Evolutionary conservation across 371 early-diverging fungal genomes (phyloP), one percentile per base, ranked within the genome.

Genomic region (Mortierella sp.): DNA sequence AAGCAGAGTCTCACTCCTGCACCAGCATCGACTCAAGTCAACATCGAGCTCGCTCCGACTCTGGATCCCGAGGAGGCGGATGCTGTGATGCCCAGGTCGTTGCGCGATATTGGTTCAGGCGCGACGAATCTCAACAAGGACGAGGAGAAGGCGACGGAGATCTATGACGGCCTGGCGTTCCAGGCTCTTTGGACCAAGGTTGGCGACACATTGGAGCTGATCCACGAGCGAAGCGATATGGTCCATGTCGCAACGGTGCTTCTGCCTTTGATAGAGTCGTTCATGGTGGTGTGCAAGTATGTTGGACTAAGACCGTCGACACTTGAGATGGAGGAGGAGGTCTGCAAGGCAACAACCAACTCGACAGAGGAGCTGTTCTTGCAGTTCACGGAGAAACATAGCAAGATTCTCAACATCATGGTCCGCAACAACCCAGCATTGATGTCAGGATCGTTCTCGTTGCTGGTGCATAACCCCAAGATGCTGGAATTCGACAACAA

Each of bases 401-500:
- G 97, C 81, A 98, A 98, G 93, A 93, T 98, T 19, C 92, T 99
- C 71, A 99, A 99, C 86, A 95, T 96, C 19, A 96, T 99, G 95
- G 98, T 99, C 68, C 96, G 99, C 78, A 97, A 97, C 91, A 99
- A 97, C 84, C 98, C 99, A 1, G 94, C 95, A 0, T 81, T 99
- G 73, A 96, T 99, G 96, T 96, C 95, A 82, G 99, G 99, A 8
- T 98, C 99, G 2, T 99, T 99, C 90, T 95, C 98, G 26, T 89
- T 99, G 60, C 91, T 99, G 68, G 96, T 99, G 5, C 96, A 96
- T 72, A 99, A 98, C 86, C 98, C 99, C 57, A 98, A 98, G 86
- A 96, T 99, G 86, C 92, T 99, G 45, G 99, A 99, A 80, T 99
- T 99, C 88, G 99, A 99, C 90, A 99, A 98, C 92, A 99, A 99